Percentiles rank a stretch among this genome's conserved stretches.
phyloP scores from a whole-genome alignment of 768 basidiomycete species.

The Rhizopogon vulgaris region DNA sequence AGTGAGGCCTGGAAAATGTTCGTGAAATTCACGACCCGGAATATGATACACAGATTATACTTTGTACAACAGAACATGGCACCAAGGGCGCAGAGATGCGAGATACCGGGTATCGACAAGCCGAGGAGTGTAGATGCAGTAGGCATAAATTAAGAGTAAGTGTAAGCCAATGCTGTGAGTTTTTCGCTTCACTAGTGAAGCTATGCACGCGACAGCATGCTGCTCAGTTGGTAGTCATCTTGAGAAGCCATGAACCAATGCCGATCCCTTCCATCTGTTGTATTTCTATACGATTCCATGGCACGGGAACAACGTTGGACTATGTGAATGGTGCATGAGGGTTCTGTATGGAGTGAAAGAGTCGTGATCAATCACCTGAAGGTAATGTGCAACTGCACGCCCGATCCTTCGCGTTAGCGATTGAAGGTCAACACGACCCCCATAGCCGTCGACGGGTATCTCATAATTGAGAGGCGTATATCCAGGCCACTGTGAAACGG shows the following conservation, averaged over 20 bases:
- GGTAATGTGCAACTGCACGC: conserved; percentile 67
- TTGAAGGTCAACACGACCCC: conserved; percentile 57
- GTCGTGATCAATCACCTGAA: conserved; percentile 43
- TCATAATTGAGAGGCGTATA: conserved; percentile 69
- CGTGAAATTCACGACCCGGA: conserved; percentile 9
- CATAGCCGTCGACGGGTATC: conserved; percentile 63
- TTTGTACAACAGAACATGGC: conserved; percentile 13
- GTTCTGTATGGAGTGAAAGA: conserved; percentile 2
- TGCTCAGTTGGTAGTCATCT: conserved; percentile 32
- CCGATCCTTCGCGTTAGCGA: conserved; percentile 64
- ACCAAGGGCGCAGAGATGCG: conserved; percentile 1
- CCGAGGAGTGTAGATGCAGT: neutral
- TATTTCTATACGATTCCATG: conserved; percentile 62
- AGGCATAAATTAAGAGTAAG: neutral
- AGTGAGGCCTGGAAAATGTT: neutral
- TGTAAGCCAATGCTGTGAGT: neutral
- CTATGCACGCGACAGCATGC: neutral
- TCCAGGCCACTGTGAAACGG: conserved; percentile 52
- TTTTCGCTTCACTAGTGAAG: neutral
- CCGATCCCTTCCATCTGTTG: conserved; percentile 67
- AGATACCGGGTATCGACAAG: conserved; percentile 3
- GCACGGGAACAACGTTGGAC: conserved; percentile 66
- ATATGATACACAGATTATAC: conserved; percentile 16
- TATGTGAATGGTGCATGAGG: conserved; percentile 21
- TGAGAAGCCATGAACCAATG: conserved; percentile 69